Evolutionary conservation across 352 stramenopile genomes (phyloP).

Genomic region (Pythium aquatile): DNA sequence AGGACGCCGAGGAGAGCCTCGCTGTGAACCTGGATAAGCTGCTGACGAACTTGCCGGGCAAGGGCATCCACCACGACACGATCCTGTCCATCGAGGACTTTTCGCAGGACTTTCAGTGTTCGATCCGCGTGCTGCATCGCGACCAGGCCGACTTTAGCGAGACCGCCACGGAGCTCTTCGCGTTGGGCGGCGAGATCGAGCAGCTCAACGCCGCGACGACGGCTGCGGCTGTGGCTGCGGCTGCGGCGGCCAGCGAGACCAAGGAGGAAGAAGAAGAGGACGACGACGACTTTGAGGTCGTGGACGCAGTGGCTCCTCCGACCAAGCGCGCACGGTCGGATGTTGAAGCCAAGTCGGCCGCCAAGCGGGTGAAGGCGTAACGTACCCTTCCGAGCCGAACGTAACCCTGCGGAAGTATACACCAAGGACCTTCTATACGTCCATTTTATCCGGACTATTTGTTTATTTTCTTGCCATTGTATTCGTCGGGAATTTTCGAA

Average conservation of each 20-base stretch:
- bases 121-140: constrained; percentile 74
- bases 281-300: constrained; percentile 38
- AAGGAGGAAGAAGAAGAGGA: constrained; percentile 41
- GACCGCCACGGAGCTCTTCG: constrained; percentile 70
- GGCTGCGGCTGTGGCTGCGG: constrained; percentile 4
- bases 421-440: background rate
- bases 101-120: constrained; percentile 91
- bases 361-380: constrained; percentile 20
- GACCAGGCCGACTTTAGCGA: constrained; percentile 65
- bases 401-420: constrained; percentile 11
- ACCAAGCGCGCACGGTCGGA: constrained; percentile 14
- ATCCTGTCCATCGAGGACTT: constrained; percentile 95
- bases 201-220: constrained; percentile 40
- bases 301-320: constrained; percentile 17
- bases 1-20: constrained; percentile 86
- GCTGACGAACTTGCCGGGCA: constrained; percentile 85
- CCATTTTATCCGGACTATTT: background rate
- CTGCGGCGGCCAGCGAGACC: constrained; percentile 27
- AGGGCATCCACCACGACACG: constrained; percentile 91
- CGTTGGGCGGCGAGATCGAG: constrained; percentile 64
- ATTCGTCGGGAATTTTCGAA: constrained; percentile 12
- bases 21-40: constrained; percentile 89
- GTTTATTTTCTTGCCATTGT: background rate
- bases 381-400: background rate
- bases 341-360: constrained; percentile 13